These are phyloP conservation scores for Xerocomus amazonicus DNA, from an alignment of 1,284 basidiomycete species.

Conservation along the genomic window DNA sequence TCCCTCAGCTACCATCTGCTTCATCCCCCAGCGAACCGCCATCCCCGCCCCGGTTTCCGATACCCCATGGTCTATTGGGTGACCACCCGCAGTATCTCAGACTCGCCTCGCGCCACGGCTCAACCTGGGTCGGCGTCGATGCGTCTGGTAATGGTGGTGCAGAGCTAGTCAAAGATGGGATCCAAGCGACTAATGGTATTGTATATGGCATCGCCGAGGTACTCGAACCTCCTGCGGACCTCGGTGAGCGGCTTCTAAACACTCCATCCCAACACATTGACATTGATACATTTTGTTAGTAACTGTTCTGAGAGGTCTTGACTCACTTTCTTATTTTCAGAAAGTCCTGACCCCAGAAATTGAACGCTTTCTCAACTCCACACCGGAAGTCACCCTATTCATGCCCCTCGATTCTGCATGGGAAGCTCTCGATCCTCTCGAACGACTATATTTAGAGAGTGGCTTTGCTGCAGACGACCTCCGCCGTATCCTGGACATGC, in stretches of 20 bases:
- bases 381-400: slow-evolving; percentile 83
- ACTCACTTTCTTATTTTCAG: slow-evolving; percentile 67
- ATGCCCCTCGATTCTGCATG: slow-evolving; percentile 85
- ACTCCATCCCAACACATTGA: slow-evolving; percentile 1
- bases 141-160: slow-evolving; percentile 68
- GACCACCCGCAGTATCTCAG: slow-evolving; percentile 81
- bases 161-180: slow-evolving; percentile 51
- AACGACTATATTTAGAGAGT: slow-evolving; percentile 83
- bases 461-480: slow-evolving; percentile 80
- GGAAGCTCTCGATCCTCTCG: slow-evolving; percentile 59
- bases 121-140: slow-evolving; percentile 66
- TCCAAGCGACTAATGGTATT: slow-evolving; percentile 71
- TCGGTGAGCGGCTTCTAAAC: slow-evolving; percentile 50
- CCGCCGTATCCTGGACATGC: slow-evolving; percentile 72
- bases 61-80: slow-evolving; percentile 78
- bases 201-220: slow-evolving; percentile 76
- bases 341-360: slow-evolving; percentile 61
- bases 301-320: slow-evolving; percentile 49
- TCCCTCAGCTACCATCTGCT: slow-evolving; percentile 53
- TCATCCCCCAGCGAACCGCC: slow-evolving; percentile 64
- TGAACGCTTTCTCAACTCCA: slow-evolving; percentile 51
- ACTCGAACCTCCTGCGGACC: slow-evolving; percentile 70
- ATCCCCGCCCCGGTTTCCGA: slow-evolving; percentile 80
- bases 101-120: slow-evolving; percentile 48
- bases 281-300: slow-evolving; percentile 12